Evolutionary conservation across 805 yeast species (phyloP).

Genomic region (Metschnikowia bowlesiae): DNA sequence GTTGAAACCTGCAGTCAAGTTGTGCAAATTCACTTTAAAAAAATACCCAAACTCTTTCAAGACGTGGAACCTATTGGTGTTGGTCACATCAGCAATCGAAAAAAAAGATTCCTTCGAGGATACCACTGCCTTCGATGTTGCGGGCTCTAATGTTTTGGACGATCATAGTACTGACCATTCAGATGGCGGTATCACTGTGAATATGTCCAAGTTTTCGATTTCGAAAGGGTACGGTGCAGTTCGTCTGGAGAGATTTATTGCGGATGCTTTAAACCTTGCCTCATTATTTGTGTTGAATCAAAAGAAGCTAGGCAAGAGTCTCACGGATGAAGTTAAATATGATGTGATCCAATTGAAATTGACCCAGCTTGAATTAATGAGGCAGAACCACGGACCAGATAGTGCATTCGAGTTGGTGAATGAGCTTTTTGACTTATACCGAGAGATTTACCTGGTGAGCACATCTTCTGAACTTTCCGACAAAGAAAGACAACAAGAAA

Average conservation of each 20-base stretch:
- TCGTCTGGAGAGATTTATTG: slow-evolving; percentile 49
- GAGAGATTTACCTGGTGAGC: slow-evolving; percentile 41
- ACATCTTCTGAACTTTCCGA: slow-evolving; percentile 11
- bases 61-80: slow-evolving; percentile 63
- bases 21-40: slow-evolving; percentile 47
- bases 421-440: slow-evolving; percentile 58
- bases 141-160: background rate
- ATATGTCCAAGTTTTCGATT: background rate
- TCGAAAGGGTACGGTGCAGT: slow-evolving; percentile 25
- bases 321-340: slow-evolving; percentile 34
- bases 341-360: slow-evolving; percentile 64
- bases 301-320: slow-evolving; percentile 21
- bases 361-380: slow-evolving; percentile 69
- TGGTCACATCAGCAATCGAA: slow-evolving; percentile 60
- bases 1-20: slow-evolving; percentile 39
- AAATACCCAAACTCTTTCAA: slow-evolving; percentile 52
- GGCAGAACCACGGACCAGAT: slow-evolving; percentile 52
- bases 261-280: slow-evolving; percentile 46
- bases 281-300: slow-evolving; percentile 26
- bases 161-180: background rate
- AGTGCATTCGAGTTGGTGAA: slow-evolving; percentile 61
- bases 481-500: slow-evolving; percentile 11
- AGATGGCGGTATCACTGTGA: background rate
- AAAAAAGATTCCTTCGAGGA: slow-evolving; percentile 29
- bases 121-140: background rate